Evolutionary conservation across 2,329 filamentous ascomycete genomes (phyloP).

Genomic region (Rutstroemia sp.): DNA sequence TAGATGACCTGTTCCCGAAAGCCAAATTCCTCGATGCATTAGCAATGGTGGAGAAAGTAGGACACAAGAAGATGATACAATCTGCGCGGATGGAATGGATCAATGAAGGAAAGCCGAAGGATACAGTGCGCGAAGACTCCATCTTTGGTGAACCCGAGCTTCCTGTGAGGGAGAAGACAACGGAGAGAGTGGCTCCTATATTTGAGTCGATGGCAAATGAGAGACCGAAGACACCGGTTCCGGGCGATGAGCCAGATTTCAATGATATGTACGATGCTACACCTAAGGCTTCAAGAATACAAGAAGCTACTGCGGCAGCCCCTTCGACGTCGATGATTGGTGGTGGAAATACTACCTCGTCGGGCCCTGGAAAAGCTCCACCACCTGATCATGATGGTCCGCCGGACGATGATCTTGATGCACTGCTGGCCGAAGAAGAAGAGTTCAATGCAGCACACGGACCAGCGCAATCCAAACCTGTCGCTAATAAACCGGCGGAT

Average conservation of each 20-base stretch:
- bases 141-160: constrained; percentile 22
- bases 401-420: constrained; percentile 35
- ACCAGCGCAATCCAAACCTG: constrained; percentile 12
- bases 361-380: constrained; percentile 18
- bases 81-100: constrained; percentile 77
- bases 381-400: constrained; percentile 23
- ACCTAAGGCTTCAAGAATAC: constrained; percentile 29
- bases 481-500: constrained; percentile 8
- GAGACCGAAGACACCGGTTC: constrained; percentile 28
- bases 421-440: constrained; percentile 22
- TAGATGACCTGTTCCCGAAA: constrained; percentile 91
- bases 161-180: constrained; percentile 23
- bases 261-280: constrained; percentile 46
- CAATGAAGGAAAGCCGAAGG: constrained; percentile 58
- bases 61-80: constrained; percentile 74
- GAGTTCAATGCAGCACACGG: constrained; percentile 15
- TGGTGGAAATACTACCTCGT: constrained; percentile 18
- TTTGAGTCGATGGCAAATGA: constrained; percentile 26
- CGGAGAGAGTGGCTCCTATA: constrained; percentile 33
- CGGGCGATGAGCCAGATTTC: constrained; percentile 35
- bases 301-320: constrained; percentile 16
- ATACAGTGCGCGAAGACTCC: constrained; percentile 23
- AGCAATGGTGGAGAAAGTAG: constrained; percentile 84
- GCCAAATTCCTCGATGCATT: constrained; percentile 89
- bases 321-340: constrained; percentile 20